These are phyloP conservation scores for Malus hybrid DNA, from an alignment of 331 rosid genomes.

Conservation along the genomic window DNA sequence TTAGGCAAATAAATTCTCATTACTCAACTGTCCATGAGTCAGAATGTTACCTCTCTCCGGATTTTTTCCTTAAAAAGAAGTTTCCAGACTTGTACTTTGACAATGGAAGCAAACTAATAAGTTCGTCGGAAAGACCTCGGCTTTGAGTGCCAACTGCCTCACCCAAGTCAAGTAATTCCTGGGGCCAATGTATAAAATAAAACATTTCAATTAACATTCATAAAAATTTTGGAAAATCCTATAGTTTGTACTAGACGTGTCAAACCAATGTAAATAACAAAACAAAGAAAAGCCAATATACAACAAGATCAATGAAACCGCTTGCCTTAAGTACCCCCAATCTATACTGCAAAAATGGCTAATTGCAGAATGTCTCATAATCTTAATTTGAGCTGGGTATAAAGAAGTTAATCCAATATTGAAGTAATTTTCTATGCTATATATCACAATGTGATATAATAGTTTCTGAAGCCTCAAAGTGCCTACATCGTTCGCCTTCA, in stretches of 20 bases:
- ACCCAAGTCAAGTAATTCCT: conserved; percentile 86
- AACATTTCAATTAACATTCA: neutral
- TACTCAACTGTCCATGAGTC: neutral
- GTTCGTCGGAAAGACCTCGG: conserved; percentile 80
- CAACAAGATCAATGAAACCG: neutral
- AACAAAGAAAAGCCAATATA: neutral
- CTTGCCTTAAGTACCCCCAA: neutral
- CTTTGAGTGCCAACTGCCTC: conserved; percentile 86
- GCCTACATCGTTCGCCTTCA: neutral
- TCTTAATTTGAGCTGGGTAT: neutral
- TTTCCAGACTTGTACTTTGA: conserved; percentile 57
- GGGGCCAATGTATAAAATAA: conserved; percentile 2
- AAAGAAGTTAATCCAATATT: neutral
- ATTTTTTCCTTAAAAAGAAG: conserved; percentile 70
- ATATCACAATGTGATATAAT: neutral
- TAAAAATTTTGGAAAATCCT: neutral
- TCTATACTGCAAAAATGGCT: neutral
- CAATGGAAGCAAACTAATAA: conserved; percentile 70
- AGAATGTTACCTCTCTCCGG: conserved; percentile 54
- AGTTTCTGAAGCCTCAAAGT: no score
- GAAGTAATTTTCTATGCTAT: neutral
- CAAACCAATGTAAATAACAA: neutral
- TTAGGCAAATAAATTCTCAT: neutral
- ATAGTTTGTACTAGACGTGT: neutral
- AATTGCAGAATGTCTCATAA: neutral